Evolutionary conservation across 1,284 basidiomycete genomes (phyloP).

Genomic region (Cutaneotrichosporon mucoides): DNA sequence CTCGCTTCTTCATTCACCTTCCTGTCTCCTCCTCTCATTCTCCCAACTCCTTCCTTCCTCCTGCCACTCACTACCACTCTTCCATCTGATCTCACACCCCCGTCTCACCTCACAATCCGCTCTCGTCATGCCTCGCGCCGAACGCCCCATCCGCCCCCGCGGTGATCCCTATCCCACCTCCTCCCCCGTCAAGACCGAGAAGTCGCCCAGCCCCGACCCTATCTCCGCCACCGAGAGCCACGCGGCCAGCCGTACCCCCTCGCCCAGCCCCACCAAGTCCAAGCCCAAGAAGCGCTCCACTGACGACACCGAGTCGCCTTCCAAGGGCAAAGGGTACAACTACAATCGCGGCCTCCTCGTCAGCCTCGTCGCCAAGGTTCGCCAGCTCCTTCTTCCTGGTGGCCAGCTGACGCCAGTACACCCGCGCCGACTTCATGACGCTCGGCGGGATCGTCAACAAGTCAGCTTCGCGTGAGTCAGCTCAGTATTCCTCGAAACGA

Average conservation of each 20-base stretch:
- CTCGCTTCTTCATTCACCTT: neutral
- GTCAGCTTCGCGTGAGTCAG: constrained; percentile 15
- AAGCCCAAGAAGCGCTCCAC: neutral
- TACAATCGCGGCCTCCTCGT: constrained; percentile 13
- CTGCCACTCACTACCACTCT: neutral
- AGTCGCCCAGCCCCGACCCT: no score
- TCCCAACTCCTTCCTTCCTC: neutral
- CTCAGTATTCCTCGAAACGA: no score
- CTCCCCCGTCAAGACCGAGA: no score
- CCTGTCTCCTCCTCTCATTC: neutral
- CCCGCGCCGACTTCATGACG: constrained; percentile 2
- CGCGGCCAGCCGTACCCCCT: no score
- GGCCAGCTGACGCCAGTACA: constrained; percentile 6
- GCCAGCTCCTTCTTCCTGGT: neutral
- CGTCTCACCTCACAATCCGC: neutral
- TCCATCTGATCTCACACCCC: neutral
- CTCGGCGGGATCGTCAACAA: constrained; percentile 13
- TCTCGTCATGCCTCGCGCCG: neutral
- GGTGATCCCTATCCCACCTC: no score
- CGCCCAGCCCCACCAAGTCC: neutral
- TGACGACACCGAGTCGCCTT: neutral
- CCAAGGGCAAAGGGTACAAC: neutral
- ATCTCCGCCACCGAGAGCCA: no score
- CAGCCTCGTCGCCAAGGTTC: constrained; percentile 8
- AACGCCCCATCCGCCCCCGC: no score